A percentile compares a stretch with the other conserved stretches of the same genome.
These are phyloP conservation scores for Ailanthus altissimus DNA, from an alignment of 345 rosid genomes.

Conservation along the genomic window DNA sequence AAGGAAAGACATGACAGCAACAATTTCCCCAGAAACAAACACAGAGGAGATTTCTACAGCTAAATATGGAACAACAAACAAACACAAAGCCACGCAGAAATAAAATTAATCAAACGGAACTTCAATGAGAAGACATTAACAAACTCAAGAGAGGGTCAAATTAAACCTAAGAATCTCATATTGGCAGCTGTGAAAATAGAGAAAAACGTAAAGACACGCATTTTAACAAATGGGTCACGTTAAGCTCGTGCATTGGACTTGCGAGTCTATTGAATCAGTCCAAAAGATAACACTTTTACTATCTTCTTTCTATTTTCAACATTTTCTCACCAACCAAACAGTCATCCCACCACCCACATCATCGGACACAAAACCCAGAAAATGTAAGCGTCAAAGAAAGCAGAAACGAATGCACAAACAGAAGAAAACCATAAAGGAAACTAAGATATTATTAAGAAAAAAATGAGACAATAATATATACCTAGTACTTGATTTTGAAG, in stretches of 20 bases:
- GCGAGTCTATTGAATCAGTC: not conserved
- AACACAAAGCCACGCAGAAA: not conserved
- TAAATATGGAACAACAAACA: not conserved
- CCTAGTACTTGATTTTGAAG: conserved; percentile 12
- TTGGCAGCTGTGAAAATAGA: not conserved
- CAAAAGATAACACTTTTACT: not conserved
- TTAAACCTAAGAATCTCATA: not conserved
- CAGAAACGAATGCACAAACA: not conserved
- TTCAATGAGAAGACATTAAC: not conserved
- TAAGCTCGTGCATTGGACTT: not conserved
- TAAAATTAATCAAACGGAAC: not conserved
- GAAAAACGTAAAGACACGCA: not conserved
- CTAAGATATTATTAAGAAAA: not conserved
- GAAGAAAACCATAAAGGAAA: not conserved
- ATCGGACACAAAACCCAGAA: conserved; percentile 2
- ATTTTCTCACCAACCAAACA: conserved; percentile 3
- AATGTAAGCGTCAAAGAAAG: not conserved
- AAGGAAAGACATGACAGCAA: not conserved
- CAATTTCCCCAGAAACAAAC: conserved; percentile 7
- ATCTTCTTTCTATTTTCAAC: not conserved
- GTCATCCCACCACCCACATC: not conserved
- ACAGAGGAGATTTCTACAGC: not conserved
- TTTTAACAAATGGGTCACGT: conserved; percentile 8
- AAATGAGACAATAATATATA: not conserved
- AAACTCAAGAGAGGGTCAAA: not conserved